Conservation (phyloP, 2,329 filamentous ascomycete species). For the Colletotrichum liaoningense region DNA sequence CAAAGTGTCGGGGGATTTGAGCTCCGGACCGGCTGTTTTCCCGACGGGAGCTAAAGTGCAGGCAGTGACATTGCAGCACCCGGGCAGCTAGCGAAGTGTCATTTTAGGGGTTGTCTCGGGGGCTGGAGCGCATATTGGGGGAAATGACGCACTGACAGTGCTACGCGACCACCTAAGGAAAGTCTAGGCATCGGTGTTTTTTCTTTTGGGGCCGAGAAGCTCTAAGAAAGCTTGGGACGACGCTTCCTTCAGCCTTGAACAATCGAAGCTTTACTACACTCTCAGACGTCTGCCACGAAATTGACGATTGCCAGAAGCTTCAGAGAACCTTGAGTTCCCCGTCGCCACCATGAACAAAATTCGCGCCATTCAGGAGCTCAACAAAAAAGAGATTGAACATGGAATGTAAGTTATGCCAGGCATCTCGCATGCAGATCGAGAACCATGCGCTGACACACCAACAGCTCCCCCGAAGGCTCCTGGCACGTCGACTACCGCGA, state of each 20-base stretch:
- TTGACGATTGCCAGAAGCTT: neutral
- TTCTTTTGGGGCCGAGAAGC: constrained; percentile 6
- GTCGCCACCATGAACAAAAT: constrained; percentile 85
- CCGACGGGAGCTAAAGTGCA: constrained; percentile 1
- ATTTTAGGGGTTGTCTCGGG: constrained; percentile 22
- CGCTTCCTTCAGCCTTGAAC: constrained; percentile 31
- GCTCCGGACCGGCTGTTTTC: constrained; percentile 36
- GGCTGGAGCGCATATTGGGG: constrained; percentile 1
- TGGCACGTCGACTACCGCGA: constrained; percentile 99
- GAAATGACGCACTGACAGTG: constrained; percentile 32
- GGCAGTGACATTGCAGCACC: constrained; percentile 14
- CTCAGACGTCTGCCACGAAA: neutral
- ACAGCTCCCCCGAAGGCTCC: constrained; percentile 83
- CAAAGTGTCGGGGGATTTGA: constrained; percentile 27
- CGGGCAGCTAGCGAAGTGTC: constrained; percentile 3
- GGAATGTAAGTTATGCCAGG: constrained; percentile 70
- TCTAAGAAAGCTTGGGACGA: constrained; percentile 4
- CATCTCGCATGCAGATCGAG: neutral
- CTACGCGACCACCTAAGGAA: neutral
- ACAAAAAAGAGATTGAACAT: constrained; percentile 93
- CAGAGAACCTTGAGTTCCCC: neutral
- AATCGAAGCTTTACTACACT: neutral
- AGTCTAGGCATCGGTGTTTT: neutral
- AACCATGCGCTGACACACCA: constrained; percentile 40
- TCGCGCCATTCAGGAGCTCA: constrained; percentile 90